Evolutionary conservation across 495 filamentous ascomycete genomes (phyloP), one percentile per base, ranked within the genome.

Genomic region (Annulohypoxylon bovei): DNA sequence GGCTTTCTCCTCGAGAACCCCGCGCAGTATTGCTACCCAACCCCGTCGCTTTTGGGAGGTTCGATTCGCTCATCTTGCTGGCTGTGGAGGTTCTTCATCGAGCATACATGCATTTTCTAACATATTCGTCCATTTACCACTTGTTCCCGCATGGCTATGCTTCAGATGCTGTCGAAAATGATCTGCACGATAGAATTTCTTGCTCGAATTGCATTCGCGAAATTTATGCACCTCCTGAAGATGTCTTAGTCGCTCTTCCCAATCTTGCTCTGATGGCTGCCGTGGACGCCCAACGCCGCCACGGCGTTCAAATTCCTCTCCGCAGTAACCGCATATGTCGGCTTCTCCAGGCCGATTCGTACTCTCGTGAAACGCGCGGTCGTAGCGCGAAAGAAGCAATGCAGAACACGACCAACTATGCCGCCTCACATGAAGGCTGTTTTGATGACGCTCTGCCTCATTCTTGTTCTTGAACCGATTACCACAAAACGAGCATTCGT

Each of bases 401-500:
- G 93, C 92, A 11, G 93, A 93, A 78, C 95, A 99, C 1, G 95
- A 98, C 95, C 95, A 99, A 39, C 94, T 98, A 80, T 98, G 93
- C n/a, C 90, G 90, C 42, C 95, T 89, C 6, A 98, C 88, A 78
- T 99, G 95, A 14, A 99, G 89, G 1, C 93, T 97, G 68, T 98
- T 99, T 76, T 98, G 95, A 77, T 99, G 95, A 16, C 95, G 88
- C 78, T 99, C 95, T 5, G 95, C 95, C 82, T 99, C 95, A 68
- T 99, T 99, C 79, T 99, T 99, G 82, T 99, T 99, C 80, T 99
- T 99, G 85, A 99, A 99, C 20, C 94, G 88, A 78, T 98, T 98
- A 42, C 90, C 89, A 78, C 95, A 99, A 79, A 91, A 98, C 16
- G 88, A 84, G 77, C 95, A 99, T 57, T 89, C 89, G 79, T 98